Base-by-base conservation (phyloP, 805 yeast species). In the Wickerhamiella alocasiicola region DNA sequence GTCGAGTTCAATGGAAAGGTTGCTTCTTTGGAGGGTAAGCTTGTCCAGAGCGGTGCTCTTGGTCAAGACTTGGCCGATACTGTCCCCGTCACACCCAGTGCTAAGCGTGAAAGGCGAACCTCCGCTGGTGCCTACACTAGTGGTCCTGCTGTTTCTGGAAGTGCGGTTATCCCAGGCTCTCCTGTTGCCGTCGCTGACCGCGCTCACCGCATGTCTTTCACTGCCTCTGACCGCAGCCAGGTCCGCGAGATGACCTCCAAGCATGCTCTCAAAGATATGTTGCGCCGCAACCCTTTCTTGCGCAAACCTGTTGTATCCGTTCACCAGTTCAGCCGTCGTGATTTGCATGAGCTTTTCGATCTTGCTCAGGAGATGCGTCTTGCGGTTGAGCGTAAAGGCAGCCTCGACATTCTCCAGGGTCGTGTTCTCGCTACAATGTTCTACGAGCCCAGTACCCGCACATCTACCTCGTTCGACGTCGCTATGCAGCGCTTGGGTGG, bases 401-500 rank as follows among this genome's bases (percentile, higher is more conserved):
- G 84, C 41, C 68, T 91, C 57, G 95, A 88, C 61, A 64, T 91
- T 47, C 73, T 91, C 66, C 74, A 78, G 61, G 95, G 97, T 45
- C 78, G 94, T 55, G 76, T 91, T 42, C 70, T 91, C 55, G 83
- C 95, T 36, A 93, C 97, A 9, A 78, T 91, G 69, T 91, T 91
- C 70, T 91, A 85, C 63, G 99, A 91, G 68, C 98, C 99, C 52
- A 84, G 95, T 5, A 93, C 99, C 29, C 76, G 99, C 66, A 91
- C 99, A 25, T 76, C 93, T 15, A 77, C 96, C 17, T 91, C 97
- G 1, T 93, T 93, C 60, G 95, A 91, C 61, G 95, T 95, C 54
- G 99, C 99, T 46, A 91, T 91, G 98, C 97, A 91, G 70, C 81
- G 99, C 67, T 71, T 91, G 54, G 99, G 99, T 62, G 99, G 99